Evolutionary conservation across 805 yeast species (phyloP), one percentile per base, ranked within the genome.

Genomic region (Candida tibetensis): DNA sequence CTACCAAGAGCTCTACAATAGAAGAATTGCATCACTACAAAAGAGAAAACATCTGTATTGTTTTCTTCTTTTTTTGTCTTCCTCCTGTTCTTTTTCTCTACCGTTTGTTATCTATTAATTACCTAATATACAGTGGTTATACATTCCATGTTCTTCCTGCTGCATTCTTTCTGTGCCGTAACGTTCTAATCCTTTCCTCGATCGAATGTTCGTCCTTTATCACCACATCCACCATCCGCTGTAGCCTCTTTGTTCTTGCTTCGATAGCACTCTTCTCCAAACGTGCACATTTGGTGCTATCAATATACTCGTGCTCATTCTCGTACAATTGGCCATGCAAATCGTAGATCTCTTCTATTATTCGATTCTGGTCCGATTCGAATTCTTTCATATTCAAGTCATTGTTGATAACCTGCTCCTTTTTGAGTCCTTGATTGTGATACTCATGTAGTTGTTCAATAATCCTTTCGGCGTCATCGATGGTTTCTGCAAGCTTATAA

Each of bases 211-310:
- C 43, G 3, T 22, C 23, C 12, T 12, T 30, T 4, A 28, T 13
- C 16, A 40, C 15, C 6, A 39, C 42, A 21, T 62, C 66, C 10
- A 58, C 64, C 32, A 51, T 17, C 8, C 40, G 46, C 28, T 58
- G 55, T 21, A 63, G 48, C 14, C 41, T 36, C 12, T 45, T 42
- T 4, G 53, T 43, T 8, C 62, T 48, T 15, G 34, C 16, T 8
- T 46, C 51, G 8, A 57, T 47, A 2, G 43, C 51, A 1, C 30
- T 28, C 10, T 46, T 48, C 36, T 62, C 67, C n/a, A 40, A 46
- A 12, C 35, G 33, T 5, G 39, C 30, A 16, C 53, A 30, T 3
- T 31, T 18, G 13, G 17, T 12, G 13, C 44, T 32, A 19, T 34
- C 36, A n/a, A 14, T 37, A 5, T 51, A 43, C 30, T 55, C 54